Evolutionary conservation across 1,139 yeast species (phyloP), one percentile per base, ranked within the genome.

Genomic region (Taphrina confusa): DNA sequence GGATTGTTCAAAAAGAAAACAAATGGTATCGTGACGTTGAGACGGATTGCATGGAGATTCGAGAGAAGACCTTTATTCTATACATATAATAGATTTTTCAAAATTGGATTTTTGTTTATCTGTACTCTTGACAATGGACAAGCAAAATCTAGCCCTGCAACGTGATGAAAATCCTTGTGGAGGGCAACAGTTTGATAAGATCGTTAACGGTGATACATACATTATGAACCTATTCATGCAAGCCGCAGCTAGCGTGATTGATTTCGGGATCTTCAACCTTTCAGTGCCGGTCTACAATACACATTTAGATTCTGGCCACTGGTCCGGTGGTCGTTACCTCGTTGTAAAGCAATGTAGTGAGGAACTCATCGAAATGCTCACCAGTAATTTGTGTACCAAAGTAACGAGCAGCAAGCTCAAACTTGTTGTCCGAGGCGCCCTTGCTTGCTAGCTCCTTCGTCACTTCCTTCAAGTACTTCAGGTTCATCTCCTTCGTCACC

Each of bases 331-430:
- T 57, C 42, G 64, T 52, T 25, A 50, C 51, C 33, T 63, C 60
- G 28, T 52, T 54, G 36, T 54, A 34, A 14, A 57, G 23, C 42
- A 39, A 11, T 28, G 85, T 80, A 61, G 86, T 83, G 69, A 82
- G 80, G 74, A 84, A 84, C 70, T 84, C 86, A 61, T 83, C 80
- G 73, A 81, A 84, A 69, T 77, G 79, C 69, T 81, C 84, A 66
- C 82, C 87, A 66, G 82, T 77, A 64, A 84, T 82, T 72, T 83
- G 87, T 37, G 87, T 86, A 65, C 75, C 80, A 73, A 83, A 82
- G 75, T 79, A 81, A 60, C 76, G 79, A 62, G 82, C 82, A 64
- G 83, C 80, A 68, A 79, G 68, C 67, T 77, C 75, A 71, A 76
- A 84, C 71, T 82, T 79, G 67, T 73, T 72, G 56, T 79, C 79